Base-by-base conservation (phyloP, 345 rosid species). In the Rubroshorea leprosula region DNA sequence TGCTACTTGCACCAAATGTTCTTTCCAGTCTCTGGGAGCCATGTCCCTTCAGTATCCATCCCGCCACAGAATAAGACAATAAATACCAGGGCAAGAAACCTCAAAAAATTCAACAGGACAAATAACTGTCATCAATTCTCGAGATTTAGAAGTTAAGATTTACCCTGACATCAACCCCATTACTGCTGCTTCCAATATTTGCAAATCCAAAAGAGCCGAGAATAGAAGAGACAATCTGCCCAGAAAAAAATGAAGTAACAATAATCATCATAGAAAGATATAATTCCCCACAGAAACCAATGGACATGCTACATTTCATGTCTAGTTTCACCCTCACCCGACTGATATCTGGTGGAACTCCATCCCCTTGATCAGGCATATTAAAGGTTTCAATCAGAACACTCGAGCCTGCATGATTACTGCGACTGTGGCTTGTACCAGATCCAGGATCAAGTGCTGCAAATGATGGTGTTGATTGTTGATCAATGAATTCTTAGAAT, bases 171-270 rank as follows among this genome's bases (percentile, higher is more conserved):
- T 74, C 80, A 57, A 70, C 55, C 56, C 79, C 82, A 57, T 70
- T 82, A 63, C 53, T 57, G 48, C 77, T 80, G 61, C 73, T 74
- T 55, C 76, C 80, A 7, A 68, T 48, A 69, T 74, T 81, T 45
- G 87, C 24, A 25, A 81, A 48, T 71, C 90, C 90, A 38, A 86
- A 74, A 54, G 90, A 83, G 57, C 90, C 89, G 41, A 86, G 89
- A 64, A 86, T 79, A 41, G 94, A 85, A 49, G 90, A 79, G 29
- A 83, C 87, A 51, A 86, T 79, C 94, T 86, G 83, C 44, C 20
- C 67, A 66, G 49, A 69, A 68, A 59, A 29, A 62, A 20, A 49
- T 16, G 24, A 56, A 29, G 46, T 47, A n/a, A 19, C 47, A 51
- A 4, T 23, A 55, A 54, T 14, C 14, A 47, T 31, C 49, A 20